phyloP scores from a whole-genome alignment of 2,329 filamentous ascomycete genomes.

The Talaromyces funiculosus region DNA sequence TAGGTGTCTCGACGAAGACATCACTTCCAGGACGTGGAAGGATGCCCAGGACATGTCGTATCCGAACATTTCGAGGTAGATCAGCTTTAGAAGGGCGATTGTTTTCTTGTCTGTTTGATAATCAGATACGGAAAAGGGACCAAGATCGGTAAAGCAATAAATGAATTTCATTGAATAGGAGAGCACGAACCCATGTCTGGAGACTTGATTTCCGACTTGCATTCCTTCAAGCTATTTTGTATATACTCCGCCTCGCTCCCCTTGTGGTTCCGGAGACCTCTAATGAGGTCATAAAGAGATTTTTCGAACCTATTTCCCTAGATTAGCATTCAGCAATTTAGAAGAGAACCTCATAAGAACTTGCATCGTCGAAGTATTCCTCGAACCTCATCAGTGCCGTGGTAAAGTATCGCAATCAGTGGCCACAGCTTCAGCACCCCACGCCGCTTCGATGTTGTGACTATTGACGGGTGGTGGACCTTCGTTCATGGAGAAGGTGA shows the following conservation, averaged over 20 bases:
- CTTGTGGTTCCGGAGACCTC: conserved; percentile 91
- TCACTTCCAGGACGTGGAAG: conserved; percentile 97
- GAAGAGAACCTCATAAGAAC: background rate
- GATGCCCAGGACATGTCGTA: conserved; percentile 99
- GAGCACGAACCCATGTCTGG: conserved; percentile 75
- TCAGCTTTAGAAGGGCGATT: conserved; percentile 87
- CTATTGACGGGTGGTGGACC: background rate
- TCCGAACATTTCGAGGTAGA: conserved; percentile 98
- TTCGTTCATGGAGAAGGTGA: background rate
- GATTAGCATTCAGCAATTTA: background rate
- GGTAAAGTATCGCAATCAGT: background rate
- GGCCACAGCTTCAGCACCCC: background rate
- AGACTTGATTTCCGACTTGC: conserved; percentile 81
- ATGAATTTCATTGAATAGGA: background rate
- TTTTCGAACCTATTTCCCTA: conserved; percentile 79
- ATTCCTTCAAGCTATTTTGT: conserved; percentile 88
- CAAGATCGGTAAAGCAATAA: background rate
- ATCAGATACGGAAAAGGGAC: conserved; percentile 8
- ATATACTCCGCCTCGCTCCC: conserved; percentile 94
- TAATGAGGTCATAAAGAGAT: conserved; percentile 96
- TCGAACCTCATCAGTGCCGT: background rate
- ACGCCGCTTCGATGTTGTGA: background rate
- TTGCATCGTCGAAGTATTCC: background rate
- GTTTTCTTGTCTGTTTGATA: conserved; percentile 73
- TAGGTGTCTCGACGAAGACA: conserved; percentile 90